These are phyloP conservation scores for Trichoderma sp. DNA, from an alignment of 2,329 filamentous ascomycete genomes.

Conservation along the genomic window DNA sequence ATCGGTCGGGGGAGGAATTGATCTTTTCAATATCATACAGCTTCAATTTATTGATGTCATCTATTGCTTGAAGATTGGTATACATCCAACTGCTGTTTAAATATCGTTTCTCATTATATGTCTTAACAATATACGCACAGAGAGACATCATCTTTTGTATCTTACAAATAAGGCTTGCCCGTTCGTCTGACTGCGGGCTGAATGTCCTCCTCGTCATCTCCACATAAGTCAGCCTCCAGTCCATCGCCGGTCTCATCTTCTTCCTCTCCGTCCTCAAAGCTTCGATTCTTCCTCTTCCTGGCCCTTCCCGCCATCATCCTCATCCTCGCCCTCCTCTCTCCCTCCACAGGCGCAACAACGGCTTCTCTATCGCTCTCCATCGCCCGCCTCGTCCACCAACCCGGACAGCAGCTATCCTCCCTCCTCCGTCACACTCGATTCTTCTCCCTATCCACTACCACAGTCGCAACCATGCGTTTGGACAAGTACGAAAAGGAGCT, in stretches of 20 bases:
- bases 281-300: background rate
- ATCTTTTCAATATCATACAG: too few species aligned
- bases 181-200: background rate
- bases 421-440: conserved; percentile 27
- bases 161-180: background rate
- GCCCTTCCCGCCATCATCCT: conserved; percentile 29
- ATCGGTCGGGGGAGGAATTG: background rate
- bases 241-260: background rate
- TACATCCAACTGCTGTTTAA: background rate
- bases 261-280: background rate
- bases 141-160: background rate
- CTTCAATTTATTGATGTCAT: too few species aligned
- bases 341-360: conserved; percentile 15
- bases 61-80: too few species aligned
- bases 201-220: conserved; percentile 13
- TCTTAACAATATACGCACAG: background rate
- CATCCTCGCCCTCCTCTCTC: conserved; percentile 33
- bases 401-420: conserved; percentile 17
- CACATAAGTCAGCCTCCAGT: conserved; percentile 13
- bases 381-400: conserved; percentile 32
- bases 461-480: conserved; percentile 29
- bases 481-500: conserved; percentile 74
- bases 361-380: conserved; percentile 23
- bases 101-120: too few species aligned
- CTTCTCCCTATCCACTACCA: conserved; percentile 24